Evolutionary conservation across 2,329 filamentous ascomycete species (phyloP).

Genomic region (Phaeosphaeria sp.): DNA sequence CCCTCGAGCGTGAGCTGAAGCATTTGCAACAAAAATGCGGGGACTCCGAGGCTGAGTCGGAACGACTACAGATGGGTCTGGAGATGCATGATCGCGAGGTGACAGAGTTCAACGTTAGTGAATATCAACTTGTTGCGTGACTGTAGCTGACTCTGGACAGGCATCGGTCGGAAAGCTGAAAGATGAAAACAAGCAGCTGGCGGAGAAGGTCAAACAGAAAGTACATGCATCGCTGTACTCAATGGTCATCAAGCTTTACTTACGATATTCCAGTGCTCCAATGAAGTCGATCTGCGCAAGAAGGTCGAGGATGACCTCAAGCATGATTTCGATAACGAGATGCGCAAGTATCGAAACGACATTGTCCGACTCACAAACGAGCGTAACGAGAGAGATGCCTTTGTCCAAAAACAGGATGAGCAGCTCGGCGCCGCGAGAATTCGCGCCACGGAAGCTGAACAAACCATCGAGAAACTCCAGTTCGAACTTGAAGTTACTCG

Average conservation of each 20-base stretch:
- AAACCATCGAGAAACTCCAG: conserved; percentile 4
- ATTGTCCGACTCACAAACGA: conserved; percentile 21
- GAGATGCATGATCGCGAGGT: conserved; percentile 11
- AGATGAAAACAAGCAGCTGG: background rate
- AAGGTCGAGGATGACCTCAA: conserved; percentile 11
- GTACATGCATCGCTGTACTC: conserved; percentile 3
- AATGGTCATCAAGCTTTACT: background rate
- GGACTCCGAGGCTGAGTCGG: conserved; percentile 2
- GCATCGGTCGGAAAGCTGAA: background rate
- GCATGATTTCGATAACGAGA: conserved; percentile 14
- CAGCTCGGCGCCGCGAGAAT: conserved; percentile 13
- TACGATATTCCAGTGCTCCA: background rate
- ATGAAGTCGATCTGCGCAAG: conserved; percentile 1
- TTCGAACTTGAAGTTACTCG: conserved; percentile 13
- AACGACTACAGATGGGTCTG: conserved; percentile 9
- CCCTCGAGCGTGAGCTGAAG: conserved; percentile 19
- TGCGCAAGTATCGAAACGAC: conserved; percentile 17
- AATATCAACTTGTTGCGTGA: no score
- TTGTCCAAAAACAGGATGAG: conserved; percentile 1
- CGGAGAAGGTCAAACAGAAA: background rate
- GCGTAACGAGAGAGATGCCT: conserved; percentile 16
- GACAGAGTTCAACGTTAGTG: conserved; percentile 7
- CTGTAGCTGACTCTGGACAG: conserved; percentile 1
- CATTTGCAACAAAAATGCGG: conserved; percentile 16
- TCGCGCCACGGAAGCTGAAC: conserved; percentile 10